A percentile compares a stretch with the other conserved stretches of the same genome.
Conservation (phyloP, 2,329 filamentous ascomycete genomes). For the Ascochyta viciae-villosae region DNA sequence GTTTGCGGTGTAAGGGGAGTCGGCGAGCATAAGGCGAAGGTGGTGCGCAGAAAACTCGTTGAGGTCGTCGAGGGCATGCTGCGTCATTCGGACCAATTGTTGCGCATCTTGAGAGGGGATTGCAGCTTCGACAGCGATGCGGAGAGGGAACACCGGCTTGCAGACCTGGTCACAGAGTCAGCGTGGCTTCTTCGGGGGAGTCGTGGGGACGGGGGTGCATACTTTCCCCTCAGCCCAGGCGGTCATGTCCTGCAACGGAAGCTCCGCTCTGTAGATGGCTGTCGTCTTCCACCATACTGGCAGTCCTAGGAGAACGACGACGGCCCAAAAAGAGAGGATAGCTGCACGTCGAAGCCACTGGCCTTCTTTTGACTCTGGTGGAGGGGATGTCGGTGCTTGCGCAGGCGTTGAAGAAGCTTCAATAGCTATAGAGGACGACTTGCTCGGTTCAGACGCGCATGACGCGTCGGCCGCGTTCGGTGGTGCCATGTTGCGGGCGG, state of each 20-base stretch:
- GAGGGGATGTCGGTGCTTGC: slow-evolving; percentile 57
- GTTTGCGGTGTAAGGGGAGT: slow-evolving; percentile 39
- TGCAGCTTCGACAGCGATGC: slow-evolving; percentile 77
- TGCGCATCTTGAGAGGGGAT: slow-evolving; percentile 73
- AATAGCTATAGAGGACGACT: slow-evolving; percentile 6
- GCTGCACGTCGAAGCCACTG: slow-evolving; percentile 74
- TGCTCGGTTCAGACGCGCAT: slow-evolving; percentile 16
- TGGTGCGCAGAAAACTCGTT: slow-evolving; percentile 88
- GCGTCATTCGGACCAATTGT: slow-evolving; percentile 78
- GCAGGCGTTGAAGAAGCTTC: slow-evolving; percentile 4
- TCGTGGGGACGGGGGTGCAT: neutral
- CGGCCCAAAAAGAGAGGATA: slow-evolving; percentile 87
- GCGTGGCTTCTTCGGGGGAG: neutral
- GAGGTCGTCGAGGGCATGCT: slow-evolving; percentile 83
- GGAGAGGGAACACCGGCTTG: slow-evolving; percentile 84
- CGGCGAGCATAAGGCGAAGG: slow-evolving; percentile 71
- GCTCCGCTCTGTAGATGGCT: slow-evolving; percentile 82
- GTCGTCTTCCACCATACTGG: slow-evolving; percentile 98
- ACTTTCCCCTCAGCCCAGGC: slow-evolving; percentile 92
- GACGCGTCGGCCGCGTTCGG: slow-evolving; percentile 32
- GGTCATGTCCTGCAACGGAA: slow-evolving; percentile 86
- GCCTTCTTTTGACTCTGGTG: slow-evolving; percentile 76
- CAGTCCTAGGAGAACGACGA: slow-evolving; percentile 82
- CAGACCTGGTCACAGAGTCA: slow-evolving; percentile 69
- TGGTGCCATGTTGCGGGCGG: slow-evolving; percentile 38